These are phyloP conservation scores for Mycothermus thermophilus DNA, from an alignment of 495 filamentous ascomycete species.

Conservation along the genomic window DNA sequence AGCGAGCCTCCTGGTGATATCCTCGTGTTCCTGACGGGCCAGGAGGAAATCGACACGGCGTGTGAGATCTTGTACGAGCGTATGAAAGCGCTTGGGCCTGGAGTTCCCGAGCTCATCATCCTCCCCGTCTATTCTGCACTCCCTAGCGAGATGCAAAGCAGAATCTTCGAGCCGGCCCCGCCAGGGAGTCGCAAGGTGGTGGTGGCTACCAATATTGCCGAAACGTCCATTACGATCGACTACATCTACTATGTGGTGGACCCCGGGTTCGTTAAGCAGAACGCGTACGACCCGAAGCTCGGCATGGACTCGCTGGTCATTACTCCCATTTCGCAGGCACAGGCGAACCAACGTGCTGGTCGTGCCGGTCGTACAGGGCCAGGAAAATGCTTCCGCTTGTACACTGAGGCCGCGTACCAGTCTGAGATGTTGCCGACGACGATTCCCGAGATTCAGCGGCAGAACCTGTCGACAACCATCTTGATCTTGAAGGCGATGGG, in stretches of 20 bases:
- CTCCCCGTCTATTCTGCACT: conserved; percentile 89
- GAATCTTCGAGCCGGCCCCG: conserved; percentile 87
- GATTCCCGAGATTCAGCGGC: conserved; percentile 91
- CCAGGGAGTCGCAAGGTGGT: conserved; percentile 85
- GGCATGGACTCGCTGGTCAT: conserved; percentile 96
- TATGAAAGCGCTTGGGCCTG: conserved; percentile 88
- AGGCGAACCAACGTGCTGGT: conserved; percentile 88
- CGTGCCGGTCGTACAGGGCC: conserved; percentile 90
- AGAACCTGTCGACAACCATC: conserved; percentile 89
- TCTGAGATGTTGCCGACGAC: conserved; percentile 94
- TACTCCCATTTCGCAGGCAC: conserved; percentile 90
- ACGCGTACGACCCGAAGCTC: conserved; percentile 90
- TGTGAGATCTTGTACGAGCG: conserved; percentile 88
- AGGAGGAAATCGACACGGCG: conserved; percentile 94
- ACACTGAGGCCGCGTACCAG: conserved; percentile 91
- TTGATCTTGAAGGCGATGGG: conserved; percentile 99
- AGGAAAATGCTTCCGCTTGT: conserved; percentile 90
- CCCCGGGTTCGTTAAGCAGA: conserved; percentile 95
- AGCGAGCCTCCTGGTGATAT: conserved; percentile 87
- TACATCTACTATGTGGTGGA: conserved; percentile 96
- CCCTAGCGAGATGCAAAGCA: conserved; percentile 85
- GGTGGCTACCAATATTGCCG: conserved; percentile 96
- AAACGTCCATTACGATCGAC: conserved; percentile 96
- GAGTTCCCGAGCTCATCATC: conserved; percentile 83
- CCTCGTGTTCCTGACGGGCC: conserved; percentile 86